Base-by-base conservation (phyloP, 495 filamentous ascomycete genomes). In the Penicillium flavigenum region DNA sequence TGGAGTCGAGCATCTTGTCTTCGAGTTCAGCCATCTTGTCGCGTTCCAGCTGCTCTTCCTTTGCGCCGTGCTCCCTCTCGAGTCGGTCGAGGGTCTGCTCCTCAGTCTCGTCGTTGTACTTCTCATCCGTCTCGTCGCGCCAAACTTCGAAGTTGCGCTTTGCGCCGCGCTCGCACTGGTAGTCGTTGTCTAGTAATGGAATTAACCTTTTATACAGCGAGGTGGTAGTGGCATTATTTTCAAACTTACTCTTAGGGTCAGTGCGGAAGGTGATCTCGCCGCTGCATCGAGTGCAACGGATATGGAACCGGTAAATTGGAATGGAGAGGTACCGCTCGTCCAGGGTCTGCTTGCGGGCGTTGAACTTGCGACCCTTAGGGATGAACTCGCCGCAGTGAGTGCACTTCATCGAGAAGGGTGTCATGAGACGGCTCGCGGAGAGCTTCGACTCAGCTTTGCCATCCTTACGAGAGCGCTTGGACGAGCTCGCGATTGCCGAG, bases 351-450 rank as follows among this genome's bases (percentile, higher is more conserved):
- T 99, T 99, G 49, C 91, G 86, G 3, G 94, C 92, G 73, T 97
- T 98, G 82, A 96, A 98, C 66, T 97, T 98, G 47, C 92, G 86
- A 1, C 93, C 93, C 61, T 90, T 90, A 79, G 97, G 96, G 69
- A 98, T 97, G 80, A 90, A 97, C 77, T 97, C 92, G 67, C 91
- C 93, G 72, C 93, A 98, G 51, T 84, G 78, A 17, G 82, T 86
- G 71, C 95, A 98, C 73, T 89, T 90, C 89, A 99, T 96, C 26
- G 85, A 81, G 70, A 98, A 99, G 57, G 95, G 95, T 0, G 94
- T 92, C 90, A 98, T 98, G 19, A 99, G 79, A n/a, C 95, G 89
- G 46, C 97, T 91, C 5, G 88, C 7, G 2, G 36, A 17, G 6
- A 39, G 6, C 36, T 39, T 39, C 5, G 36, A 7, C 6, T 17